Conservation (phyloP, 2,329 filamentous ascomycete species). For the Aspergillus neotritici region DNA sequence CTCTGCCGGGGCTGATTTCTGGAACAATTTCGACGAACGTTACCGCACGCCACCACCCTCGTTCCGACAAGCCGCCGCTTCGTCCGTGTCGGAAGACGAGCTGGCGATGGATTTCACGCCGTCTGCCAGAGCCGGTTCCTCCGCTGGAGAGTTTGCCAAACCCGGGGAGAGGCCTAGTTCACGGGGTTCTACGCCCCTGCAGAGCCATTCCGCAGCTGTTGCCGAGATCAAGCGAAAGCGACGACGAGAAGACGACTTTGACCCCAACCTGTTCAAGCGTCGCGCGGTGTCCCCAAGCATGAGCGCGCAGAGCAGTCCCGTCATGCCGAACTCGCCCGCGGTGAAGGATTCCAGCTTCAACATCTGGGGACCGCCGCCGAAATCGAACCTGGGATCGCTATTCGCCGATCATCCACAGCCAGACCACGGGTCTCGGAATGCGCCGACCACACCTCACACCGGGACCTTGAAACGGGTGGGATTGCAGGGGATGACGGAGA, state of each 20-base stretch:
- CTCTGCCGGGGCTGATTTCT: constrained; percentile 67
- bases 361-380: constrained; percentile 67
- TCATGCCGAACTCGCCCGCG: constrained; percentile 73
- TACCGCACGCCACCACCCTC: constrained; percentile 60
- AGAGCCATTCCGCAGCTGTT: constrained; percentile 47
- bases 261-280: constrained; percentile 81
- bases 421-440: constrained; percentile 47
- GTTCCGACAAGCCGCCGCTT: constrained; percentile 52
- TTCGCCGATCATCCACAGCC: constrained; percentile 47
- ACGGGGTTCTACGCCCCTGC: constrained; percentile 39
- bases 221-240: constrained; percentile 74
- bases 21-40: constrained; percentile 71
- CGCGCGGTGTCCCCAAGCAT: constrained; percentile 87
- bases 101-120: constrained; percentile 37
- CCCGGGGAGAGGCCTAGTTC: constrained; percentile 33
- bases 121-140: constrained; percentile 26
- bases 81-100: constrained; percentile 42
- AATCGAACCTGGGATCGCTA: constrained; percentile 49
- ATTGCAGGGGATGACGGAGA: constrained; percentile 89
- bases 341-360: constrained; percentile 57
- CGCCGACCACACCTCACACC: constrained; percentile 46
- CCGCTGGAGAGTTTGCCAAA: constrained; percentile 25
- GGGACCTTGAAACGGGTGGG: constrained; percentile 58
- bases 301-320: constrained; percentile 82
- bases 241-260: constrained; percentile 85